A percentile compares a stretch with the other conserved stretches of the same genome.
phyloP scores from a whole-genome alignment of 2,329 filamentous ascomycete genomes.

The Verticillium nonalfalfae region DNA sequence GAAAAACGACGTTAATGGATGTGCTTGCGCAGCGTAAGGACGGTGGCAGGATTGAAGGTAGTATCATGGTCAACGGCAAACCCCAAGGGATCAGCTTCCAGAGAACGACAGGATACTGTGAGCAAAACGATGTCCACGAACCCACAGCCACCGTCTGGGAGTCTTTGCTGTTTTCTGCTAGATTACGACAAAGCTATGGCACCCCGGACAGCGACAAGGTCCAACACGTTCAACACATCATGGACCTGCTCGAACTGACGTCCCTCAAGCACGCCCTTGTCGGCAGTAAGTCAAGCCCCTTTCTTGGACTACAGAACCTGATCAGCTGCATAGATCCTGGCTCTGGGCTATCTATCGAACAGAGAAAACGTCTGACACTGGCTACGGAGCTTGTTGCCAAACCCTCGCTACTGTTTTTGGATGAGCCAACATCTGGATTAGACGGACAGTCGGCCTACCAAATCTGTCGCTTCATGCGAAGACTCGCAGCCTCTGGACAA shows the following conservation, averaged over 20 bases:
- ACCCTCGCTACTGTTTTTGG: slow-evolving; percentile 43
- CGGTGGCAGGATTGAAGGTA: slow-evolving; percentile 42
- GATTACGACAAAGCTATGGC: slow-evolving; percentile 35
- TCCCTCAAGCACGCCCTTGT: slow-evolving; percentile 51
- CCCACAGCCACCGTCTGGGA: slow-evolving; percentile 35
- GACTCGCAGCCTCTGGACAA: slow-evolving; percentile 50
- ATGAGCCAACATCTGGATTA: slow-evolving; percentile 49
- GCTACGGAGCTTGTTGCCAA: slow-evolving; percentile 39
- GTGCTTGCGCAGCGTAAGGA: slow-evolving; percentile 42
- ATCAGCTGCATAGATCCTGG: slow-evolving; percentile 14
- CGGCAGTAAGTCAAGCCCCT: slow-evolving; percentile 17
- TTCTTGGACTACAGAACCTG: too few species aligned
- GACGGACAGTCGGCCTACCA: slow-evolving; percentile 61
- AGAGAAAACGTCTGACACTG: slow-evolving; percentile 44
- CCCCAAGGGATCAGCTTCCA: slow-evolving; percentile 36
- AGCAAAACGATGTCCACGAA: neutral
- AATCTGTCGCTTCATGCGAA: slow-evolving; percentile 64
- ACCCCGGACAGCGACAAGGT: slow-evolving; percentile 40
- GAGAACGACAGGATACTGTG: slow-evolving; percentile 35
- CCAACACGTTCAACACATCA: slow-evolving; percentile 46
- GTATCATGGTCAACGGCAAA: slow-evolving; percentile 41
- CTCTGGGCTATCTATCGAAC: slow-evolving; percentile 42
- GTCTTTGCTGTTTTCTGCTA: slow-evolving; percentile 32
- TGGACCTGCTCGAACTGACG: slow-evolving; percentile 47
- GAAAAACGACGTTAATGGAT: slow-evolving; percentile 51